Base-by-base conservation (phyloP, 2,329 filamentous ascomycete species). In the Chaetomiaceae sp. region DNA sequence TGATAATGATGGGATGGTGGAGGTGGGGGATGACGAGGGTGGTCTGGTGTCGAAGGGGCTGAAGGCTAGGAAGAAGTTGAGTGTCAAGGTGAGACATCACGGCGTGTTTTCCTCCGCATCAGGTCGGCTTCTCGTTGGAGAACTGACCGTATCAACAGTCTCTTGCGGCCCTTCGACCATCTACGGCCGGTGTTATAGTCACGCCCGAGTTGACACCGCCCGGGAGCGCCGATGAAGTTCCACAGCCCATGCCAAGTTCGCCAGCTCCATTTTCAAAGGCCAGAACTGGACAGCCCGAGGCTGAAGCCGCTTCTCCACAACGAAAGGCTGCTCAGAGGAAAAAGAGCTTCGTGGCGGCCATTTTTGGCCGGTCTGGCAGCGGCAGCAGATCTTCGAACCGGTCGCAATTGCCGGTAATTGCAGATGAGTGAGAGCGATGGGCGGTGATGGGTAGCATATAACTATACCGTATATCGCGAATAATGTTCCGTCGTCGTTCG, bases 261-360 rank as follows among this genome's bases (percentile, higher is more conserved):
- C n/a, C n/a, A n/a, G n/a, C n/a, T n/a, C n/a, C 34, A 25, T 30
- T 21, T 10, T 16, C 20, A 18, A 33, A 33, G 27, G 20, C 14
- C 20, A 13, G 18, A 8, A 16, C 7, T 18, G 10, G 21, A 29
- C 5, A n/a, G n/a, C n/a, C n/a, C n/a, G n/a, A n/a, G n/a, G n/a
- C n/a, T n/a, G n/a, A n/a, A n/a, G n/a, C n/a, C n/a, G n/a, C n/a
- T n/a, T n/a, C n/a, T n/a, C 33, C 38, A 5, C 42, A 48, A 5
- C 49, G 33, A n/a, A 65, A 63, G 52, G 66, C 62, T 36, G 61
- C 75, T 27, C 69, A 65, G 29, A 66, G 69, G 44, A 72, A 70
- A 57, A 77, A 71, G 63, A 78, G 75, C 58, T 77, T 78, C 40
- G 71, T 77, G 30, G 67, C 73, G 3, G 67, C 66, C 3, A 60